A percentile compares a stretch with the other conserved stretches of the same genome.
phyloP scores from a whole-genome alignment of 345 rosid species.

The Dovyalis caffra region DNA sequence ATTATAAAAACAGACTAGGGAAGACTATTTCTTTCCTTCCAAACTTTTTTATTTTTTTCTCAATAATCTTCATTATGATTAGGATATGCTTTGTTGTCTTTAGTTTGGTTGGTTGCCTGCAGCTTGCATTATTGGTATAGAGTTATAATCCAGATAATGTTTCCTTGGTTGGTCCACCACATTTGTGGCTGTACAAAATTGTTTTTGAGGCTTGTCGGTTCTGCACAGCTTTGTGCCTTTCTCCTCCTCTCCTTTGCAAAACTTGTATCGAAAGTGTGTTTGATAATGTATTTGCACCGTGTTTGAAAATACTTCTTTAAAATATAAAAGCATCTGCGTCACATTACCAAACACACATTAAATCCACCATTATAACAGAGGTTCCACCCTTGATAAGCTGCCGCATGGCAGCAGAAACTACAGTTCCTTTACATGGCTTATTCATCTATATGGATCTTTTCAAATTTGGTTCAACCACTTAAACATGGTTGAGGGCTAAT shows the following conservation, averaged over 20 bases:
- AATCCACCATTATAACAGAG: background rate
- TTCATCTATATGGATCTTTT: background rate
- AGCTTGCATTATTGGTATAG: conserved; percentile 31
- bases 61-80: background rate
- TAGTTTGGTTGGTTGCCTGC: background rate
- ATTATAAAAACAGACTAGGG: background rate
- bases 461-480: conserved; percentile 1
- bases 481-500: background rate
- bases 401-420: conserved; percentile 10
- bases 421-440: background rate
- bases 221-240: background rate
- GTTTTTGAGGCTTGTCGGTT: conserved; percentile 9
- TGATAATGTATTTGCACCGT: too few relatives aligned
- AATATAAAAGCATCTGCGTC: too few relatives aligned
- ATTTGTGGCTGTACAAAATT: conserved; percentile 20
- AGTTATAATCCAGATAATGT: background rate
- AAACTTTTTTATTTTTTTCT: background rate
- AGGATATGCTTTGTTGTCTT: conserved; percentile 5
- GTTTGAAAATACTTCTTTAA: too few relatives aligned
- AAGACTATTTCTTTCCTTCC: background rate
- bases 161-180: conserved; percentile 26
- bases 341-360: too few relatives aligned
- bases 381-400: background rate
- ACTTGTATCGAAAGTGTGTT: too few relatives aligned
- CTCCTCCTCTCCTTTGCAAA: background rate